phyloP scores from a whole-genome alignment of 495 filamentous ascomycete species.

The Hypoxylon subgilvum region DNA sequence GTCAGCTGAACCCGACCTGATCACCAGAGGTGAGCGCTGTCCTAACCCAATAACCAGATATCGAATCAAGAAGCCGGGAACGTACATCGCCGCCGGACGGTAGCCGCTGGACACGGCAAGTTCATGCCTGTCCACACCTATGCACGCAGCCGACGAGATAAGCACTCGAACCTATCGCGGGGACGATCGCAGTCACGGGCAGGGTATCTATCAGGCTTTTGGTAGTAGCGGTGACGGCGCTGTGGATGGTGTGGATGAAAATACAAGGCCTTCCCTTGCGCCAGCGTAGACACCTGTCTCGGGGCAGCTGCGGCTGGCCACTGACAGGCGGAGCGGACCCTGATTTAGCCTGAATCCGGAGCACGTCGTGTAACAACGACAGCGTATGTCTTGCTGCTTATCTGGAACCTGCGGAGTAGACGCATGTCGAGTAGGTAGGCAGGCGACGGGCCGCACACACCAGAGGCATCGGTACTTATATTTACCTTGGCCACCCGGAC shows the following conservation, averaged over 20 bases:
- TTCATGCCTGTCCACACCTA: neutral
- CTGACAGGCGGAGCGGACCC: neutral
- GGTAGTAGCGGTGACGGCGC: neutral
- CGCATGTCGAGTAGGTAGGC: neutral
- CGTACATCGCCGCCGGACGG: too few species aligned
- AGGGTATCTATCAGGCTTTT: neutral
- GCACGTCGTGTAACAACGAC: slow-evolving; percentile 2
- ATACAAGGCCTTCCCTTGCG: neutral
- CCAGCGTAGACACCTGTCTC: slow-evolving; percentile 4
- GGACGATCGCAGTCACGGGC: neutral
- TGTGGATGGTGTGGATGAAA: neutral
- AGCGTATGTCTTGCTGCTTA: slow-evolving; percentile 16
- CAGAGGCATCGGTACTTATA: slow-evolving; percentile 4
- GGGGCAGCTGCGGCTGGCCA: neutral
- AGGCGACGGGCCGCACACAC: neutral
- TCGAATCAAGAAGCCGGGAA: too few species aligned
- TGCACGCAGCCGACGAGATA: neutral
- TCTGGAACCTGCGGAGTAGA: neutral
- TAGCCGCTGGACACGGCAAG: too few species aligned
- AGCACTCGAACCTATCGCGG: neutral
- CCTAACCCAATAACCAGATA: too few species aligned
- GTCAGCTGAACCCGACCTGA: too few species aligned
- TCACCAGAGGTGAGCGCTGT: too few species aligned
- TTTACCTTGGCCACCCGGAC: slow-evolving; percentile 8
- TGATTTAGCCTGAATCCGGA: neutral